Conservation (phyloP, 192 early-diverging fungal genomes). For the Funneliformis mosseae region DNA sequence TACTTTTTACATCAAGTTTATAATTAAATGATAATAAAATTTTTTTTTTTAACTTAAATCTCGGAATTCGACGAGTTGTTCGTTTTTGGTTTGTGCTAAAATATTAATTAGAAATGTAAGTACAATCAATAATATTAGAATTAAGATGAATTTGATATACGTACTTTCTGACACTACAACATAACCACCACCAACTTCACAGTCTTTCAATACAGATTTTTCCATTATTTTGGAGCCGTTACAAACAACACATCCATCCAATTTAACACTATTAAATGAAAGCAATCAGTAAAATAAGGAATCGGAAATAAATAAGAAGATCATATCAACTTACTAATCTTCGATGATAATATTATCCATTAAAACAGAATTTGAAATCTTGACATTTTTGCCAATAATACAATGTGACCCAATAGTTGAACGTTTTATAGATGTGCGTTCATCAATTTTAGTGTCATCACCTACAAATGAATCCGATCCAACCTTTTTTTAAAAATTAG, state of each 20-base stretch:
- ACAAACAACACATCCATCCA: conserved; percentile 89
- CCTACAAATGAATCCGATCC: conserved; percentile 91
- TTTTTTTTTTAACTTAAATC: conserved; percentile 12
- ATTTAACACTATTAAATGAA: conserved; percentile 63
- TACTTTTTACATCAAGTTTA: too few species aligned
- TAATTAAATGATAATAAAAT: too few species aligned
- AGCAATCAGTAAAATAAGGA: conserved; percentile 3
- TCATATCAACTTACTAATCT: conserved; percentile 63
- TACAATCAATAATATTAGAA: background rate
- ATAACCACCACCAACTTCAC: conserved; percentile 75
- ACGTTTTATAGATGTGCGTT: conserved; percentile 91
- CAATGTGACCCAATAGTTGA: conserved; percentile 93
- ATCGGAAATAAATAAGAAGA: background rate
- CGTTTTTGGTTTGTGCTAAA: conserved; percentile 20
- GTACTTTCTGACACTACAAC: conserved; percentile 65
- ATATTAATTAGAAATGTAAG: background rate
- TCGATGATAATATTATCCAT: conserved; percentile 96
- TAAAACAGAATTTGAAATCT: conserved; percentile 92
- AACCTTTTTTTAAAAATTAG: conserved; percentile 56
- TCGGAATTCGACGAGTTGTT: conserved; percentile 12
- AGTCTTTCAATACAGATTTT: conserved; percentile 81
- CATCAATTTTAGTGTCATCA: conserved; percentile 85
- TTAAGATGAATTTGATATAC: background rate
- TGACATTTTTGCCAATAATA: conserved; percentile 94
- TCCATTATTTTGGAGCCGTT: conserved; percentile 76